Evolutionary conservation across 192 early-diverging fungal genomes (phyloP).

Genomic region (Coemansia erecta): DNA sequence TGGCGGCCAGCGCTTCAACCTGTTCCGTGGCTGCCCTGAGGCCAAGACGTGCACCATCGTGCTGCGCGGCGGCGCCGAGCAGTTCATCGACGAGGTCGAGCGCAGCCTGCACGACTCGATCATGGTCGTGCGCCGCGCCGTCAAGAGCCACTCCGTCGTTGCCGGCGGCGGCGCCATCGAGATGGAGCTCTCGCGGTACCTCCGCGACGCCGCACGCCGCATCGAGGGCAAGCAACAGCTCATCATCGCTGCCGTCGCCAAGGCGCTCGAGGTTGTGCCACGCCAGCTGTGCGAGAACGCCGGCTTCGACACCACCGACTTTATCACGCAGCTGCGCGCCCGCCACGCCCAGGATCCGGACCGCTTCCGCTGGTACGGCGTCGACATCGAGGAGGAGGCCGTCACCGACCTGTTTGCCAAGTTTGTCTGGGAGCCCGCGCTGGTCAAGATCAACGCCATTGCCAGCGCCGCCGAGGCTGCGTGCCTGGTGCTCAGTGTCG

Average conservation of each 20-base stretch:
- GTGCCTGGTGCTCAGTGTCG: constrained; percentile 91
- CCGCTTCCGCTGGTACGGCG: constrained; percentile 84
- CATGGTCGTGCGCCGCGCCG: constrained; percentile 97
- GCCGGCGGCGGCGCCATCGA: constrained; percentile 98
- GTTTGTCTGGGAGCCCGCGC: constrained; percentile 98
- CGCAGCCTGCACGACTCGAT: constrained; percentile 97
- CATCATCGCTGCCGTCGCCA: constrained; percentile 90
- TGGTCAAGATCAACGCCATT: constrained; percentile 97
- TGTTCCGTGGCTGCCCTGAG: constrained; percentile 91
- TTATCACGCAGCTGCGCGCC: constrained; percentile 94
- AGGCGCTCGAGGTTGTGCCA: constrained; percentile 96
- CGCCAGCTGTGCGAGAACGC: constrained; percentile 98
- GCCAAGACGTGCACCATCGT: constrained; percentile 96
- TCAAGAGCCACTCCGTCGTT: constrained; percentile 95
- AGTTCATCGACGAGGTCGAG: constrained; percentile 99
- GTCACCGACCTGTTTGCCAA: constrained; percentile 87
- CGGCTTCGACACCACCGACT: constrained; percentile 97
- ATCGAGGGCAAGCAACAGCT: constrained; percentile 99
- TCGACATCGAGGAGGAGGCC: constrained; percentile 85
- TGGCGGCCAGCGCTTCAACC: constrained; percentile 94
- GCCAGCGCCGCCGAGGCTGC: constrained; percentile 93
- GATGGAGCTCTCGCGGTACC: constrained; percentile 96
- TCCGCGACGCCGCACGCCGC: constrained; percentile 87
- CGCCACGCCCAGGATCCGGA: constrained; percentile 66
- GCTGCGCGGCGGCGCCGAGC: constrained; percentile 96